Evolutionary conservation across 2,329 filamentous ascomycete species (phyloP).

Genomic region (Grosmannia serpens): DNA sequence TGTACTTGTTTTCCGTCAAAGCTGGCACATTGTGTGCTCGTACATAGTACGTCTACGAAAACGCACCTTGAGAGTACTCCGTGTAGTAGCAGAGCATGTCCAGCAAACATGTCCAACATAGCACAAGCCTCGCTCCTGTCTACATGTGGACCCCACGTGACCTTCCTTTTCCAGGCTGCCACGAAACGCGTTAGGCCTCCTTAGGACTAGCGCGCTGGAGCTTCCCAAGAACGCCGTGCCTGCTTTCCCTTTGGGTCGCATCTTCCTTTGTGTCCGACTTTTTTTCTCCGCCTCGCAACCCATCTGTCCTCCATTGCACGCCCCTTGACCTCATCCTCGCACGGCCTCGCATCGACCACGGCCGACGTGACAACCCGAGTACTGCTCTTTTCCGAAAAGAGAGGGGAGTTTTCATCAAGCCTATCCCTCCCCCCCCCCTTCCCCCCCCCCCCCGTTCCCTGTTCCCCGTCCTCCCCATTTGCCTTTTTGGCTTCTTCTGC

Average conservation of each 20-base stretch:
- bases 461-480: neutral
- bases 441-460: neutral
- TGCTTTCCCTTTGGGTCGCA: neutral
- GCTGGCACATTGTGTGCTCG: no score
- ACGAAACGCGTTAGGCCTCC: neutral
- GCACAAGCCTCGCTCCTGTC: no score
- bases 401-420: neutral
- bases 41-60: no score
- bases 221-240: neutral
- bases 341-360: neutral
- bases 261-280: neutral
- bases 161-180: neutral
- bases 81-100: no score
- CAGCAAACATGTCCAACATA: no score
- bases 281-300: neutral
- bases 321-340: neutral
- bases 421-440: neutral
- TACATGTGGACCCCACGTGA: no score
- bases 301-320: neutral
- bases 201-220: neutral
- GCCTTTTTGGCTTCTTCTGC: neutral
- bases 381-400: neutral
- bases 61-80: no score
- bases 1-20: no score
- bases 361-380: neutral